Evolutionary conservation across 352 stramenopile genomes (phyloP), one percentile per base, ranked within the genome.

Genomic region (Phytophthora parvispora): DNA sequence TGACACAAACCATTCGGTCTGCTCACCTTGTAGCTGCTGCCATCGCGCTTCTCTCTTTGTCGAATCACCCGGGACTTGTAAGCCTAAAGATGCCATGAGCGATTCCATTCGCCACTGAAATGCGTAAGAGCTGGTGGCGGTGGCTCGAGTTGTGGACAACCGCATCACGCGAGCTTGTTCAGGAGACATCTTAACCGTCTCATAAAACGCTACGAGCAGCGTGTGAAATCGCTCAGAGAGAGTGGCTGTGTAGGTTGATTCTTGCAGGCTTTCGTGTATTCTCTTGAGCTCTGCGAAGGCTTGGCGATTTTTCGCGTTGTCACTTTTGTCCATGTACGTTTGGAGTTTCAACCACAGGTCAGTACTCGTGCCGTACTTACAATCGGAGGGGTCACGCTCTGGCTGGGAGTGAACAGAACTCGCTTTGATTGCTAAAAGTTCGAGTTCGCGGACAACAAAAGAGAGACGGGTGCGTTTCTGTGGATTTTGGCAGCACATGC

Each of bases 401-500:
- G 45, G 45, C 45, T 31, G 42, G 9, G 42, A 49, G 18, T 18
- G 18, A 18, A 27, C 22, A 24, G 12, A 20, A 3, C 45, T 32
- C n/a, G 25, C 53, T 25, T 40, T 50, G 16, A 28, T 50, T 6
- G 36, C 34, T 24, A 60, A 49, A 27, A 24, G 16, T 18, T 50
- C 34, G 6, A 60, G 24, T 25, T 50, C 16, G 4, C 31, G 29
- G 2, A 49, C 25, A n/a, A 60, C 36, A 10, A 18, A 38, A 2
- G 36, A 28, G 2, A 60, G 36, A 50, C 34, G 27, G 34, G 16
- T 9, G 13, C 52, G 48, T 64, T 47, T 50, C 10, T 27, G 43
- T 20, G 45, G 45, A 9, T 58, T 31, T 38, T 57, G 47, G 9
- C 29, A 20, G 45, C 58, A 65, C 58, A 65, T 65, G 12, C 32